Base-by-base conservation (phyloP, 164 flowering plant species). In the Stephania cephalantha region DNA sequence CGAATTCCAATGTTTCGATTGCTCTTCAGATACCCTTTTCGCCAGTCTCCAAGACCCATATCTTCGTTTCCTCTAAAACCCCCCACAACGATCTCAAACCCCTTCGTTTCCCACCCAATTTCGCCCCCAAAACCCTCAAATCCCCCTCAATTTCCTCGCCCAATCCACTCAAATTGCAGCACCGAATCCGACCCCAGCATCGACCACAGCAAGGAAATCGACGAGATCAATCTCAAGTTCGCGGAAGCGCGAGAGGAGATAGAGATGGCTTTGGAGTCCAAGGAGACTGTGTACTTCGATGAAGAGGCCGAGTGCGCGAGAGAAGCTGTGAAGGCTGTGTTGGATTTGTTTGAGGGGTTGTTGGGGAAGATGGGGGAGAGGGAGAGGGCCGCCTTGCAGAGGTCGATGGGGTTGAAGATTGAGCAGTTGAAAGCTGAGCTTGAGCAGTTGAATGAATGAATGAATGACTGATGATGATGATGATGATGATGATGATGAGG, bases 211-310 rank as follows among this genome's bases (percentile, higher is more conserved):
- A 88, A 80, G 75, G 93, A 77, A 74, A 87, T 95, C 44, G 99
- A 95, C 82, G 82, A 81, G 78, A 95, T 95, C 50, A 95, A 95
- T 82, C 85, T 91, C 74, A 93, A 90, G 83, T 95, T 95, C 45
- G 98, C 90, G 13, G 98, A 95, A 80, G 99, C 99, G 8, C 86
- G 99, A 45, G 99, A 95, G 78, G 99, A 93, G 92, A 93, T 95
- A 72, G 97, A 93, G 74, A 80, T 85, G 83, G 99, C 98, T 6
- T 68, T 90, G 90, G 99, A 95, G 42, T 89, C 97, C 3, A 92
- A 92, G 71, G 98, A 95, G 80, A 92, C 97, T 4, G 97, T 95
- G 45, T 95, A 95, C 78, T 95, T 95, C 71, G 74, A 95, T 31
- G 97, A 95, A 73, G 98, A 95, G 74, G 98, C 95, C 10, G 93